These are phyloP conservation scores for Alternaria triticina DNA, from an alignment of 2,329 filamentous ascomycete species.

Conservation along the genomic window DNA sequence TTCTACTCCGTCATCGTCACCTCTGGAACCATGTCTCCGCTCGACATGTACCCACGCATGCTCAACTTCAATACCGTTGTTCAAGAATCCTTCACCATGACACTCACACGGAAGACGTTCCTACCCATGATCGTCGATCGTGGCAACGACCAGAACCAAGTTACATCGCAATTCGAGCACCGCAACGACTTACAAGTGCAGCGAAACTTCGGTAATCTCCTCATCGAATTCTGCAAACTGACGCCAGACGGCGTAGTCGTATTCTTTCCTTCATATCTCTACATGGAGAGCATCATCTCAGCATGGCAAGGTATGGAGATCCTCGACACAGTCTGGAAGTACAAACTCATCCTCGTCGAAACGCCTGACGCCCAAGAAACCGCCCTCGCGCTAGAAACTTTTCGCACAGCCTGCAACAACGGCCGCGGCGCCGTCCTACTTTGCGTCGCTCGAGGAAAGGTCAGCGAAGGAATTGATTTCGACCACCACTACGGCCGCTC, in stretches of 20 bases:
- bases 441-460: constrained; percentile 95
- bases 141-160: constrained; percentile 89
- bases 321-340: constrained; percentile 97
- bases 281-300: constrained; percentile 99
- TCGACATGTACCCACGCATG: constrained; percentile 99
- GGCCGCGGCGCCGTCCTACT: constrained; percentile 91
- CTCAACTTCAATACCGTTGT: constrained; percentile 90
- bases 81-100: constrained; percentile 98
- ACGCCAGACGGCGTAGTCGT: constrained; percentile 98
- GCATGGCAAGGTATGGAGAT: constrained; percentile 99
- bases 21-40: constrained; percentile 91
- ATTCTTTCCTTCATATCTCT: constrained; percentile 97
- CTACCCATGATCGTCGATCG: constrained; percentile 96
- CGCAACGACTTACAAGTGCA: constrained; percentile 97
- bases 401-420: constrained; percentile 96
- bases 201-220: constrained; percentile 89
- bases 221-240: constrained; percentile 94
- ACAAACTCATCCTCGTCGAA: constrained; percentile 97
- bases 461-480: constrained; percentile 98
- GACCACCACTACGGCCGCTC: constrained; percentile 98
- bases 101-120: constrained; percentile 91
- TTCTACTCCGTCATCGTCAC: constrained; percentile 99
- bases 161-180: constrained; percentile 93
- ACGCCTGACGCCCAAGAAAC: constrained; percentile 98
- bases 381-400: constrained; percentile 92